Evolutionary conservation across 2,329 filamentous ascomycete species (phyloP).

Genomic region (Tolypocladium amazonense): DNA sequence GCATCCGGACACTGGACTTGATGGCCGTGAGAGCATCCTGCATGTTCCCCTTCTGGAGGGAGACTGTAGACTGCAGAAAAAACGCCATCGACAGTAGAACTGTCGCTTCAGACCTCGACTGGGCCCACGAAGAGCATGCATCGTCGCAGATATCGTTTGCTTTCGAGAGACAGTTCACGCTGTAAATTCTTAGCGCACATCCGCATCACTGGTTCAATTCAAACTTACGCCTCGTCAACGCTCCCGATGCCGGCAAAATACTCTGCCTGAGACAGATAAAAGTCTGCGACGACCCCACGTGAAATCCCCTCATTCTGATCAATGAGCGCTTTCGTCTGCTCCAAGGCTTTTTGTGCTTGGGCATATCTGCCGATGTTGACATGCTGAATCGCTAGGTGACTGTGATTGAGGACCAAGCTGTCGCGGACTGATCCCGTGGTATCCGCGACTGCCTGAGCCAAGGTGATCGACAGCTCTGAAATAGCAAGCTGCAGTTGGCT

Average conservation of each 20-base stretch:
- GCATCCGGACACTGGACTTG: constrained; percentile 43
- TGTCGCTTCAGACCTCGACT: constrained; percentile 21
- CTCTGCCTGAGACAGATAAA: constrained; percentile 64
- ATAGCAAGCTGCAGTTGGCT: constrained; percentile 33
- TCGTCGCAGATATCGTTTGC: constrained; percentile 26
- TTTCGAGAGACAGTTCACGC: constrained; percentile 21
- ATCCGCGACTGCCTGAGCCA: constrained; percentile 26
- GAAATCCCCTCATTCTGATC: constrained; percentile 24
- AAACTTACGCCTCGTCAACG: constrained; percentile 45
- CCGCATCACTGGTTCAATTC: background rate
- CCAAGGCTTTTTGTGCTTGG: constrained; percentile 43
- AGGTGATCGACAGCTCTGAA: constrained; percentile 31
- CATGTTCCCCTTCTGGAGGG: constrained; percentile 50
- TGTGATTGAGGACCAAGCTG: constrained; percentile 33
- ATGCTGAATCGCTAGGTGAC: constrained; percentile 41
- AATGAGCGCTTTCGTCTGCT: constrained; percentile 41
- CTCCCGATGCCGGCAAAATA: constrained; percentile 60
- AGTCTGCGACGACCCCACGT: constrained; percentile 33
- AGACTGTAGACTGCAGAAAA: constrained; percentile 54
- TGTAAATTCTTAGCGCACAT: constrained; percentile 5
- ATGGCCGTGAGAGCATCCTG: constrained; percentile 47
- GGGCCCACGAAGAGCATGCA: constrained; percentile 20
- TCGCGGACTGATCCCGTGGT: constrained; percentile 21
- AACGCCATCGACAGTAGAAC: constrained; percentile 18
- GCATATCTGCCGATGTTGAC: constrained; percentile 39